phyloP scores from a whole-genome alignment of 192 early-diverging fungal genomes.

The Haplosporangium gracile region DNA sequence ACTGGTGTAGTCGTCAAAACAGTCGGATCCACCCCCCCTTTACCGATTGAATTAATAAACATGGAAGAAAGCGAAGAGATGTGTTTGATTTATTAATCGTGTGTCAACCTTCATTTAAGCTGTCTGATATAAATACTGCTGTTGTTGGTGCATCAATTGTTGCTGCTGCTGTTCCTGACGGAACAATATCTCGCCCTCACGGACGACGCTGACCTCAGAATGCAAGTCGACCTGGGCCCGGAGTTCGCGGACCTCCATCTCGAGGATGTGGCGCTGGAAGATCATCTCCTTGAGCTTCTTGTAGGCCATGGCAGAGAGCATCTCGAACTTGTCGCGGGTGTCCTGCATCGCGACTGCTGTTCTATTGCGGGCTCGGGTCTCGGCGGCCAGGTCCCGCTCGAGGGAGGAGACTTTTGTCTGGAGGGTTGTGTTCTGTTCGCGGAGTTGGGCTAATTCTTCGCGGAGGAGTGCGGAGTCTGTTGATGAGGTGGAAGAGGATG shows the following conservation, averaged over 20 bases:
- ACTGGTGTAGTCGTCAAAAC: neutral
- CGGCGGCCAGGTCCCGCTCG: conserved; percentile 40
- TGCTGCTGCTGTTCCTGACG: conserved; percentile 28
- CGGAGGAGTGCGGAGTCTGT: neutral
- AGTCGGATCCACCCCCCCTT: neutral
- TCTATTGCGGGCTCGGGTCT: conserved; percentile 39
- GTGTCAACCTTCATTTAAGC: neutral
- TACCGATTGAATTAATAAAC: neutral
- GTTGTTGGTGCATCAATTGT: conserved; percentile 15
- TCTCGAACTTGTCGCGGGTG: conserved; percentile 63
- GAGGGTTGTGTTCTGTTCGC: conserved; percentile 32
- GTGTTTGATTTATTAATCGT: neutral
- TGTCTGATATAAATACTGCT: neutral
- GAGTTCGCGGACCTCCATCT: conserved; percentile 45
- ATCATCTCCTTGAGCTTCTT: conserved; percentile 65
- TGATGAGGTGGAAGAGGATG: neutral
- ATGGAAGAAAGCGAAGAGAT: neutral
- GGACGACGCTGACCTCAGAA: conserved; percentile 11
- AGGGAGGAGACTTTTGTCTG: conserved; percentile 21
- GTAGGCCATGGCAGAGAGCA: conserved; percentile 60
- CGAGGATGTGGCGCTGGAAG: conserved; percentile 47
- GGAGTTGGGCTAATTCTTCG: conserved; percentile 13
- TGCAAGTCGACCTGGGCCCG: conserved; percentile 37
- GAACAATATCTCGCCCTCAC: conserved; percentile 34
- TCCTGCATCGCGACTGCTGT: conserved; percentile 60